phyloP scores from a whole-genome alignment of 768 basidiomycete species.

The Lactarius akahatsu region DNA sequence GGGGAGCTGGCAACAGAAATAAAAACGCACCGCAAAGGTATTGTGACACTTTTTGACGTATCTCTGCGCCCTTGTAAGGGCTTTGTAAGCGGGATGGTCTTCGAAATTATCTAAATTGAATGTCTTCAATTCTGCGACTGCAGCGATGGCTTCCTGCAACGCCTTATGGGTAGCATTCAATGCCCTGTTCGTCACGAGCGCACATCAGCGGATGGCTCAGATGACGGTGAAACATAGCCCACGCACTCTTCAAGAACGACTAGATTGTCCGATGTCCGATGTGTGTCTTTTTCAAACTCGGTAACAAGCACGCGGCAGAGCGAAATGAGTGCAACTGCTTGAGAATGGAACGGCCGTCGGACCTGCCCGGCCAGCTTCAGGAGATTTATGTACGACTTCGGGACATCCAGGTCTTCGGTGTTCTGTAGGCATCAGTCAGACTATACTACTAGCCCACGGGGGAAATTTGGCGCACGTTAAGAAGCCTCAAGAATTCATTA shows the following conservation, averaged over 20 bases:
- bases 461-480: conserved; percentile 11
- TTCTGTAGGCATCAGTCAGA: conserved; percentile 20
- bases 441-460: background rate
- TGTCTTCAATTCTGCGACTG: conserved; percentile 20
- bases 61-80: background rate
- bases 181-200: conserved; percentile 3
- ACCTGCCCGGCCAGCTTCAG: conserved; percentile 23
- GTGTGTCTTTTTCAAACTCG: conserved; percentile 12
- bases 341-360: conserved; percentile 26
- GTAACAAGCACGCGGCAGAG: conserved; percentile 22
- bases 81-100: conserved; percentile 9
- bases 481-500: conserved; percentile 9
- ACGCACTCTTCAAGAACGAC: conserved; percentile 22
- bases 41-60: conserved; percentile 13
- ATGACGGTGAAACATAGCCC: background rate
- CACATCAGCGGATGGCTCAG: background rate
- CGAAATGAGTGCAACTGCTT: conserved; percentile 18
- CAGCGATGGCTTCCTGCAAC: conserved; percentile 7
- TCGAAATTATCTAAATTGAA: conserved; percentile 15
- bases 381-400: conserved; percentile 18
- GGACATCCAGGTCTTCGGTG: conserved; percentile 10
- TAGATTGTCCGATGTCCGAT: conserved; percentile 13
- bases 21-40: conserved; percentile 16
- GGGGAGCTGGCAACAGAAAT: background rate
- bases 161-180: conserved; percentile 15